Evolutionary conservation across 257 asterid species (phyloP).

Genomic region (Solanum commersonii): DNA sequence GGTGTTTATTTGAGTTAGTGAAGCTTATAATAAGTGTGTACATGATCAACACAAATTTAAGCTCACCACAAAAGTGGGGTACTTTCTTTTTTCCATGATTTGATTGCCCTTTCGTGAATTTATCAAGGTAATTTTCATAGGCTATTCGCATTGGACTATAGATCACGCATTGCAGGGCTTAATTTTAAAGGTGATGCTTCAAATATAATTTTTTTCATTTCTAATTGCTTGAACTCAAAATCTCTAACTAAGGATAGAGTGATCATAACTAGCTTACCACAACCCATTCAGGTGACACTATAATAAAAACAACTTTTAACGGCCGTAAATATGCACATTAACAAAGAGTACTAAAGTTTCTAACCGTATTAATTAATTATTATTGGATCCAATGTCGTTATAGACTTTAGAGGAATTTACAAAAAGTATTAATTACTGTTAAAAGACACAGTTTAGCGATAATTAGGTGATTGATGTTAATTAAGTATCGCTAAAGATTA

Average conservation of each 20-base stretch:
- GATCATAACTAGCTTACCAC: background rate
- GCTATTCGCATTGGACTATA: no score
- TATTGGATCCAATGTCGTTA: background rate
- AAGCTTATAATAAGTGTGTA: background rate
- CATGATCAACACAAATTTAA: background rate
- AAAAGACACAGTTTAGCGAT: no score
- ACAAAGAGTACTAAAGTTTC: no score
- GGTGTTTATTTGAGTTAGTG: background rate
- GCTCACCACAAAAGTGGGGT: background rate
- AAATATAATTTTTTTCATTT: background rate
- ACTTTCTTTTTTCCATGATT: background rate
- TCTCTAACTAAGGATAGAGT: background rate
- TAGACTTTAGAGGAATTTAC: background rate
- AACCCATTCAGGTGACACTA: background rate
- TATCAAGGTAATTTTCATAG: background rate
- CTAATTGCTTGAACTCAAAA: accelerated
- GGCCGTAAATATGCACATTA: background rate
- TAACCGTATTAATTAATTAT: no score
- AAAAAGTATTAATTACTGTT: no score
- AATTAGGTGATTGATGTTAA: no score
- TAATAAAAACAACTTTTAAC: no score
- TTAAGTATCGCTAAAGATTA: no score
- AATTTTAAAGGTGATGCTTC: accelerated
- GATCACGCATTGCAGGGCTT: background rate
- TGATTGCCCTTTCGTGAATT: background rate